These are phyloP conservation scores for Zanthoxylum bungeanum DNA, from an alignment of 345 rosid species.

Conservation along the genomic window DNA sequence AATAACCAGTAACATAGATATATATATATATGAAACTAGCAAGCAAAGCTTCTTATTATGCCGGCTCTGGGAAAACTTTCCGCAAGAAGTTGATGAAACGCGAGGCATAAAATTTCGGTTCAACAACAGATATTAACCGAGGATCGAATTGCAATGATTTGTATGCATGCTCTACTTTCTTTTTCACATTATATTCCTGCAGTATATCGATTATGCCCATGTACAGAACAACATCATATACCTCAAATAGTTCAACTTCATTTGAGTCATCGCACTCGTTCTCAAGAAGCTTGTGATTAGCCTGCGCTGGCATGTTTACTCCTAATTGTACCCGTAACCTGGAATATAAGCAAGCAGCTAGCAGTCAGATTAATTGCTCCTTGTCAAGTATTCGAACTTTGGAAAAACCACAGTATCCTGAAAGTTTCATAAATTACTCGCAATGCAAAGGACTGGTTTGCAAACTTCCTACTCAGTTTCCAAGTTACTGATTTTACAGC, in stretches of 20 bases:
- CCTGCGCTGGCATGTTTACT: slow-evolving; percentile 97
- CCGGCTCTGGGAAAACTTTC: slow-evolving; percentile 56
- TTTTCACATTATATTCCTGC: slow-evolving; percentile 78
- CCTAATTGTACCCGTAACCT: slow-evolving; percentile 92
- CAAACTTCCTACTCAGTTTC: not conserved
- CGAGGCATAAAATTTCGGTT: slow-evolving; percentile 63
- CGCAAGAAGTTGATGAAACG: slow-evolving; percentile 71
- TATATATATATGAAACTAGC: not conserved
- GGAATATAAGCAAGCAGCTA: not conserved
- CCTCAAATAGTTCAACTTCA: slow-evolving; percentile 76
- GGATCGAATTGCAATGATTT: slow-evolving; percentile 74
- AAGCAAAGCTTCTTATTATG: slow-evolving; percentile 3
- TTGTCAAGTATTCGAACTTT: not conserved
- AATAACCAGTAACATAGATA: not conserved
- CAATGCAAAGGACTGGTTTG: not conserved
- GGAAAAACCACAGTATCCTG: too few species aligned
- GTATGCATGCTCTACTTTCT: slow-evolving; percentile 67
- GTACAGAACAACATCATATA: slow-evolving; percentile 85
- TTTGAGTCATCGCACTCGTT: slow-evolving; percentile 43
- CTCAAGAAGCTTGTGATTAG: slow-evolving; percentile 51
- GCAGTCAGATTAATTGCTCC: not conserved
- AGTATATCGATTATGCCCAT: slow-evolving; percentile 90
- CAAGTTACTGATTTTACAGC: not conserved
- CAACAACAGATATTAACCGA: slow-evolving; percentile 53
- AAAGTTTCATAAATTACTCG: not conserved